phyloP scores from a whole-genome alignment of 1,284 basidiomycete genomes.

The Filobasidium uniguttulatum region DNA sequence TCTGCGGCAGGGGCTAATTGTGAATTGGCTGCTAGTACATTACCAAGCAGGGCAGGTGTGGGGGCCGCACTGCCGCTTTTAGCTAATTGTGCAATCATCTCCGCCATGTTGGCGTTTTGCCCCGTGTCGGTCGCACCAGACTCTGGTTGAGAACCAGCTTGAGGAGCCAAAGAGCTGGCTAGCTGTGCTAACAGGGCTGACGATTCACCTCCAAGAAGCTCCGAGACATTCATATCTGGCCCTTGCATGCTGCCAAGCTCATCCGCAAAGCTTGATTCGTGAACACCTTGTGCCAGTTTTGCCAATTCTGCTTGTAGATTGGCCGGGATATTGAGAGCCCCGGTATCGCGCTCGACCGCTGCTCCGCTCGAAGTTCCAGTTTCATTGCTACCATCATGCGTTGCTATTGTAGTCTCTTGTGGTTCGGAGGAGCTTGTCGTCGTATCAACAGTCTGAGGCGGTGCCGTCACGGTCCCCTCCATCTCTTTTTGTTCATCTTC shows the following conservation, averaged over 20 bases:
- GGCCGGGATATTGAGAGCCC: not conserved
- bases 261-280: not conserved
- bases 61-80: conserved; percentile 22
- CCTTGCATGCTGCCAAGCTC: not conserved
- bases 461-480: too few species aligned
- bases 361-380: not conserved
- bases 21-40: conserved; percentile 5
- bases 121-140: not conserved
- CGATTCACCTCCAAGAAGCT: not conserved
- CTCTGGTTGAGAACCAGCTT: not conserved
- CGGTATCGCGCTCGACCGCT: not conserved
- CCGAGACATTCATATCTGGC: not conserved
- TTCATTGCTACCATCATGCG: not conserved
- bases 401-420: not conserved
- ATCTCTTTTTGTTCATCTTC: too few species aligned
- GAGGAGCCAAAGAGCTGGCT: not conserved
- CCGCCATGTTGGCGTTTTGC: conserved; percentile 19
- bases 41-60: conserved; percentile 8
- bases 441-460: too few species aligned
- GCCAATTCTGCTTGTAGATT: not conserved
- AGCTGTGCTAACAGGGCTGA: not conserved
- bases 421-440: not conserved
- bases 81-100: conserved; percentile 25
- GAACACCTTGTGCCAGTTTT: not conserved
- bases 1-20: conserved; percentile 17